Percentiles rank a stretch among this genome's conserved stretches.
Conservation (phyloP, 345 rosid species). For the Bruguiera gymnorhiza region DNA sequence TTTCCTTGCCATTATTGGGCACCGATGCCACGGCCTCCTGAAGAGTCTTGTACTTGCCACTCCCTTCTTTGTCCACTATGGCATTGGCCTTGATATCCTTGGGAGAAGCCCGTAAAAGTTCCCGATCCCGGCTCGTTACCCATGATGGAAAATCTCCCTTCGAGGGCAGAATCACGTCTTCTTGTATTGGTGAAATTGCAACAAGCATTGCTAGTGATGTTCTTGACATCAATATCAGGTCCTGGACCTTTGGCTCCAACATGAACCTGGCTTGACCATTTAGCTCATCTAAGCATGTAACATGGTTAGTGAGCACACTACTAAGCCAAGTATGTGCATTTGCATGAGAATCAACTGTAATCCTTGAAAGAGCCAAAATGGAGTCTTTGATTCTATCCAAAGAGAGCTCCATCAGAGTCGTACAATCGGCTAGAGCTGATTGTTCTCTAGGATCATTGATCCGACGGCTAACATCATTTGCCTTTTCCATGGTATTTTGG, state of each 20-base stretch:
- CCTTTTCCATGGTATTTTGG: conserved; percentile 17
- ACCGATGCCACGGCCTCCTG: conserved; percentile 16
- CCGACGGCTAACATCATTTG: conserved; percentile 14
- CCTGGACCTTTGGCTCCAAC: conserved; percentile 12
- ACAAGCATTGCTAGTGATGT: conserved; percentile 16
- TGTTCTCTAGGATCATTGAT: conserved; percentile 40
- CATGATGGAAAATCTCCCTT: conserved; percentile 18
- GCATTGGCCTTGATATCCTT: conserved; percentile 13
- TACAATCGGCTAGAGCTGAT: conserved; percentile 45
- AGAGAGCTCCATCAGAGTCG: conserved; percentile 59
- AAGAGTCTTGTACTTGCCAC: conserved; percentile 18
- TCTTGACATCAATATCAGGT: conserved; percentile 11
- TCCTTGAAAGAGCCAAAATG: conserved; percentile 5
- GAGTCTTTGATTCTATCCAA: conserved; percentile 32
- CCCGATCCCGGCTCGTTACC: conserved; percentile 10
- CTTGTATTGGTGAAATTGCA: not conserved
- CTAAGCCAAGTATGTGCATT: conserved; percentile 22
- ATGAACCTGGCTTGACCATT: conserved; percentile 5
- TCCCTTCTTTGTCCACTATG: conserved; percentile 24
- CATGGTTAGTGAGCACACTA: conserved; percentile 21
- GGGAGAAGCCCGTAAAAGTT: not conserved
- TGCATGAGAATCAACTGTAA: not conserved
- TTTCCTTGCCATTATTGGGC: conserved; percentile 12
- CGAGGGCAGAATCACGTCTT: not conserved
- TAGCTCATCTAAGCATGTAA: conserved; percentile 19